A percentile compares a stretch with the other conserved stretches of the same genome.
phyloP scores from a whole-genome alignment of 164 flowering plant species.

The Vitis riparia region DNA sequence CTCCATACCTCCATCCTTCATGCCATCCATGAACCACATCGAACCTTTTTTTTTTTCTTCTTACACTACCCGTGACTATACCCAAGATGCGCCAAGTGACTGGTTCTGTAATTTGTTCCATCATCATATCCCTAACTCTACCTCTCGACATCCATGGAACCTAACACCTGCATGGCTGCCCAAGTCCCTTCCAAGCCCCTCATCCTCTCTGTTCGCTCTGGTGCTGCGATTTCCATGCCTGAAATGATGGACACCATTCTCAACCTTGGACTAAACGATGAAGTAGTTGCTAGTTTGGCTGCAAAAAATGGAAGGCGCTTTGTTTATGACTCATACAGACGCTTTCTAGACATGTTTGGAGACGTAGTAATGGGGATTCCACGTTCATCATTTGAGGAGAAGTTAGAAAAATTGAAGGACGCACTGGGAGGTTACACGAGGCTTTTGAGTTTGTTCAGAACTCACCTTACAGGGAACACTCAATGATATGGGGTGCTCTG shows the following conservation, averaged over 20 bases:
- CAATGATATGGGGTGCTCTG: constrained; percentile 74
- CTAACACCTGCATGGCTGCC: too few species aligned
- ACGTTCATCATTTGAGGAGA: constrained; percentile 84
- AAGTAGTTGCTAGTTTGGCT: constrained; percentile 88
- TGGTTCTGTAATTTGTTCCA: too few species aligned
- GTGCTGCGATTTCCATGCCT: constrained; percentile 99
- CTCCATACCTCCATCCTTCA: too few species aligned
- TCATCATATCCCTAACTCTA: too few species aligned
- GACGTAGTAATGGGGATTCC: constrained; percentile 94
- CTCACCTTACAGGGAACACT: constrained; percentile 57
- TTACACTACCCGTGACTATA: too few species aligned
- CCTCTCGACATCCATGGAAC: too few species aligned
- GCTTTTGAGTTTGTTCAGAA: constrained; percentile 61
- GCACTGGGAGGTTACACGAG: constrained; percentile 69
- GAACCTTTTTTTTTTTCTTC: too few species aligned
- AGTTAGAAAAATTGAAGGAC: constrained; percentile 72
- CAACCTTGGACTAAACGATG: constrained; percentile 92
- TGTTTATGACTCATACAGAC: constrained; percentile 91
- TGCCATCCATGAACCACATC: too few species aligned
- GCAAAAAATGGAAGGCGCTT: constrained; percentile 94
- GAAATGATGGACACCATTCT: constrained; percentile 99
- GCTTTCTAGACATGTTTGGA: constrained; percentile 98
- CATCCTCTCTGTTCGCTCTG: constrained; percentile 93
- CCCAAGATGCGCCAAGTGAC: too few species aligned
- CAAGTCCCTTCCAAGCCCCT: constrained; percentile 74